Conservation (phyloP, 805 yeast species). For the Kockiozyma suomiensis region DNA sequence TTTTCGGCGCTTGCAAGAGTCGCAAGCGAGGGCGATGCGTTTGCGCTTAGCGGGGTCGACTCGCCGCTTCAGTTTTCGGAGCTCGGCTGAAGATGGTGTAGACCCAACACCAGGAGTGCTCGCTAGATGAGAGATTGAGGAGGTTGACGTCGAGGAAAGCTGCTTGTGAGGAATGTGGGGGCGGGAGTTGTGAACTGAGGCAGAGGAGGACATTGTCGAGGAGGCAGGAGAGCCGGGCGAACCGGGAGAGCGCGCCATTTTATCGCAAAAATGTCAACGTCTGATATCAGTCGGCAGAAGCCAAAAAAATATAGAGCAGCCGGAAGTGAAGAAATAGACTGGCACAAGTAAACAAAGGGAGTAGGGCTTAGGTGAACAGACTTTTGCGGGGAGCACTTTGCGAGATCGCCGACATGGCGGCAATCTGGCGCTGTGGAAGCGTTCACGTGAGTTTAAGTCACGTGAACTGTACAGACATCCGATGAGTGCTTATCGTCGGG, state of each 20-base stretch:
- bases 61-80: constrained; percentile 32
- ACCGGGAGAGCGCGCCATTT: too few relatives aligned
- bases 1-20: constrained; percentile 51
- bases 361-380: neutral
- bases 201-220: neutral
- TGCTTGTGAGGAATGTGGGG: neutral
- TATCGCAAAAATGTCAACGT: too few relatives aligned
- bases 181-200: neutral
- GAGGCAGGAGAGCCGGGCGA: constrained; percentile 10
- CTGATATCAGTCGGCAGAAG: too few relatives aligned
- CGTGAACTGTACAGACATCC: neutral
- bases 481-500: neutral
- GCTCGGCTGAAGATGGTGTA: constrained; percentile 27
- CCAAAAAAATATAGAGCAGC: neutral
- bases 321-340: neutral
- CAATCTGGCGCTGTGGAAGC: neutral
- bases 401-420: neutral
- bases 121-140: neutral
- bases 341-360: too few relatives aligned
- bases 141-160: neutral
- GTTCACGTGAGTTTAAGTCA: neutral
- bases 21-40: constrained; percentile 54
- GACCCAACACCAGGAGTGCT: constrained; percentile 7
- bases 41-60: constrained; percentile 41
- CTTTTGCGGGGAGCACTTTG: neutral